Percentiles rank a stretch among this genome's conserved stretches.
Conservation (phyloP, 768 basidiomycete species). For the Candolleomyces eurysporus region DNA sequence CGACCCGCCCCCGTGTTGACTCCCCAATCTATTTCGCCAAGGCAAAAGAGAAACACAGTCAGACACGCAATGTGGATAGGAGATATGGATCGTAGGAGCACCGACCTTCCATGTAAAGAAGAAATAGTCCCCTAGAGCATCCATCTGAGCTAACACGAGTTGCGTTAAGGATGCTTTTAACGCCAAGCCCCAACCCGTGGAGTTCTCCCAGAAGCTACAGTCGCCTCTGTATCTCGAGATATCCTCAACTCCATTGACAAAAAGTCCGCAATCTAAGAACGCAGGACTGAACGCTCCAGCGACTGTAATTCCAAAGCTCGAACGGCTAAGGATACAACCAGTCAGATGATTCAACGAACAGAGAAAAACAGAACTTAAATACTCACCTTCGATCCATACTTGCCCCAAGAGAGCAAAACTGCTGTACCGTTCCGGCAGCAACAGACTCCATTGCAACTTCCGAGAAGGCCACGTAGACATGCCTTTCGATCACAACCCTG, state of each 20-base stretch:
- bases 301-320: slow-evolving; percentile 70
- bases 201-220: slow-evolving; percentile 46
- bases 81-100: not conserved
- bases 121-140: slow-evolving; percentile 30
- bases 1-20: slow-evolving; percentile 42
- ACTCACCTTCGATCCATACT: slow-evolving; percentile 51
- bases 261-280: slow-evolving; percentile 57
- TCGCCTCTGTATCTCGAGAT: slow-evolving; percentile 66
- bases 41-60: not conserved
- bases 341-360: slow-evolving; percentile 23
- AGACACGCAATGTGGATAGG: too few species aligned
- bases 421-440: slow-evolving; percentile 23
- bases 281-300: slow-evolving; percentile 76
- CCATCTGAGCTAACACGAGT: slow-evolving; percentile 34
- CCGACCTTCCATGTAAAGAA: slow-evolving; percentile 36
- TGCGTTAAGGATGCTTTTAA: not conserved
- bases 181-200: not conserved
- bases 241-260: slow-evolving; percentile 35
- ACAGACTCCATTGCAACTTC: slow-evolving; percentile 25
- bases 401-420: slow-evolving; percentile 35
- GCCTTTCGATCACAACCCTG: slow-evolving; percentile 60
- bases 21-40: slow-evolving; percentile 8
- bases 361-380: slow-evolving; percentile 19
- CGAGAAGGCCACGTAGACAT: slow-evolving; percentile 64
- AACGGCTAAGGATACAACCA: slow-evolving; percentile 16